Base-by-base conservation (phyloP, 768 basidiomycete genomes). In the Psilocybe cubensis region DNA sequence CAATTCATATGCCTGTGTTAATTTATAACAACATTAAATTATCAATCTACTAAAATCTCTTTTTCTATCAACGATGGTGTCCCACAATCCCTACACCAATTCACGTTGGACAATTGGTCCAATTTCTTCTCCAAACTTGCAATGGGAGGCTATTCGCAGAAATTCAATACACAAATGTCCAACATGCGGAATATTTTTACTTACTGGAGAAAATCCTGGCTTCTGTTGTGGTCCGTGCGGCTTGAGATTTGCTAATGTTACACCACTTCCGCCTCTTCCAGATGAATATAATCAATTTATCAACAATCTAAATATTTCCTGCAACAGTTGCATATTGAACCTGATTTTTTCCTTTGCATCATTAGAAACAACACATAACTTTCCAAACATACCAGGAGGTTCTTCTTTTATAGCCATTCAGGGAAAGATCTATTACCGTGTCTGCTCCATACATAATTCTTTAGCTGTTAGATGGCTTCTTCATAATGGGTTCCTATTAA, bases 161-260 rank as follows among this genome's bases (percentile, higher is more conserved):
- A 40, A 42, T 5, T 3, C 14, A 33, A 23, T 18, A 4, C 66
- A 52, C 25, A 8, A 28, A 41, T 73, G 72, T 43, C 60, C 46
- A 0, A 42, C 25, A 4, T 72, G 72, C 46, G 12, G 52, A 14
- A 49, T 73, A 21, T 0, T 53, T 3, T 59, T 74, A 1, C 60
- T 75, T 1, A 72, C 72, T 0, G 72, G 71, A 10, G 71, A 74
- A 46, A 35, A 18, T 0, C 24, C 66, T 2, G 73, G 72, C 0
- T 74, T 73, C 45, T 74, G 73, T 44, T 74, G 71, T 61, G 70
- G 73, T 3, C 63, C 62, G 0, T 54, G 63, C 8, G 72, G 72
- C 0, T 54, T 52, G 4, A 55, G 57, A 5, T 54, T 65, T 5
- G 0, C 51, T 11, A 60, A 61, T 11, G 60, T 64, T 3, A 12